phyloP scores from a whole-genome alignment of 179 eudicot species.

The Vitellaria paradoxa region DNA sequence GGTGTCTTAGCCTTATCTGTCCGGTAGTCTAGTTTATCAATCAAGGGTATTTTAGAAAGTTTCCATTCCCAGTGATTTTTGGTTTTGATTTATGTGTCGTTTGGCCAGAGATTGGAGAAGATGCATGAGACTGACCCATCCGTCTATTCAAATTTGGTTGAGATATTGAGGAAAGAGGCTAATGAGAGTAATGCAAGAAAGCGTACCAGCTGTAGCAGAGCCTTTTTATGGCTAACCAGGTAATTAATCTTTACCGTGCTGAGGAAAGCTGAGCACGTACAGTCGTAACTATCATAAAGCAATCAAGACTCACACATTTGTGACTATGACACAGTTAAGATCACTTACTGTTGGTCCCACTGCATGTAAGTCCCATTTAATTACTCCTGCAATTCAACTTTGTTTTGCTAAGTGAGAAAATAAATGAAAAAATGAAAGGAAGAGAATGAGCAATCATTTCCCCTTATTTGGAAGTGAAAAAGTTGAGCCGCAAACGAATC shows the following conservation, averaged over 20 bases:
- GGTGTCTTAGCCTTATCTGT: not conserved
- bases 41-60: not conserved
- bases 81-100: not conserved
- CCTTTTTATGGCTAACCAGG: constrained; percentile 92
- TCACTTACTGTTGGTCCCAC: too few relatives aligned
- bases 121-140: constrained; percentile 55
- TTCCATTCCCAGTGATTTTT: not conserved
- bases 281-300: too few relatives aligned
- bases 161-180: constrained; percentile 75
- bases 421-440: too few relatives aligned
- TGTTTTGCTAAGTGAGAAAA: too few relatives aligned
- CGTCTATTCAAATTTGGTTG: constrained; percentile 57
- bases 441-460: too few relatives aligned
- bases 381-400: too few relatives aligned
- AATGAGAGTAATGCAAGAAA: constrained; percentile 64
- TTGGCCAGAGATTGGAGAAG: constrained; percentile 67
- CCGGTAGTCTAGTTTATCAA: not conserved
- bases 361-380: too few relatives aligned
- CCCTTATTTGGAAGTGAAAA: too few relatives aligned
- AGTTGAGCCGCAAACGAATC: too few relatives aligned
- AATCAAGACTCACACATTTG: too few relatives aligned
- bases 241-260: constrained; percentile 3
- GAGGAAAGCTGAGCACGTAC: too few relatives aligned
- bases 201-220: constrained; percentile 58
- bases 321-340: too few relatives aligned